Conservation (phyloP, 75 land plant genomes). For the Azolla pinnata region DNA sequence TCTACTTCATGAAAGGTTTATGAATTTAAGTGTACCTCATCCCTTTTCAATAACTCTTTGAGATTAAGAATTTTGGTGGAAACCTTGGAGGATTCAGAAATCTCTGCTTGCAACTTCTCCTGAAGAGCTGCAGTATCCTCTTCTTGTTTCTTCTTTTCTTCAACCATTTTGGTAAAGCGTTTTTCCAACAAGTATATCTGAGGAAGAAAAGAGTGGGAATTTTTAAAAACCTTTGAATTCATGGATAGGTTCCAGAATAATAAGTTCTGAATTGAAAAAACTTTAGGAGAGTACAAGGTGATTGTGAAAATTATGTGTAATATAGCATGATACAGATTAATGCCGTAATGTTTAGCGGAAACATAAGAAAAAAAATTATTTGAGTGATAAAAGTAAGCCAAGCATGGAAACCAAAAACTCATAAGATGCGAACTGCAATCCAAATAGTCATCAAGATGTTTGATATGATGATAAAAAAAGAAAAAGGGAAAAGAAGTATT, state of each 20-base stretch:
- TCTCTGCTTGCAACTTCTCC: no score
- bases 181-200: neutral
- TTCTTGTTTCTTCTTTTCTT: conserved; percentile 3
- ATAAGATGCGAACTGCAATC: no score
- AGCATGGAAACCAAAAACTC: neutral
- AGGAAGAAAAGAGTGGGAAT: no score
- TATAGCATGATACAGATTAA: neutral
- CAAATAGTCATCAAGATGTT: no score
- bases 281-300: no score
- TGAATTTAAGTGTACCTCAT: conserved; percentile 5
- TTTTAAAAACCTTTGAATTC: no score
- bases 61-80: neutral
- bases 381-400: neutral
- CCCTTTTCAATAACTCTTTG: neutral
- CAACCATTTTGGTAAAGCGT: neutral
- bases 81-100: neutral
- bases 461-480: no score
- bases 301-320: neutral
- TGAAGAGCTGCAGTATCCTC: neutral
- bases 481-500: no score
- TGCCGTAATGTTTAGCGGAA: neutral
- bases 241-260: no score
- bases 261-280: neutral
- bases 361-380: neutral
- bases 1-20: neutral